Evolutionary conservation across 768 basidiomycete genomes (phyloP), one percentile per base, ranked within the genome.

Genomic region (Xerocomellus intermedius): DNA sequence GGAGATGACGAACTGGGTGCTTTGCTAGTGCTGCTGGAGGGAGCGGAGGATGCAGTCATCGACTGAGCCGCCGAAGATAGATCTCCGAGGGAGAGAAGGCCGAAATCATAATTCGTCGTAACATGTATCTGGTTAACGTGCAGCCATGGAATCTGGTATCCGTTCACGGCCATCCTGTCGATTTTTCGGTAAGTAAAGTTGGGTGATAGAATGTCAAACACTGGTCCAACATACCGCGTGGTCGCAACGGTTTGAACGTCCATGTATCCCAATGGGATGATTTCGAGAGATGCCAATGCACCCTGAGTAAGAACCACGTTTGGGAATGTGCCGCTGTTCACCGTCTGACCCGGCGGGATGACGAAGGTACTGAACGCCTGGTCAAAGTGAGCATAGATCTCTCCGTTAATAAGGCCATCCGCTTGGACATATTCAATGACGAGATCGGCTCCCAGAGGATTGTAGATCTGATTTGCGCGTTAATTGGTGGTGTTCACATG

Each of bases 61-160:
- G 63, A 62, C 48, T 59, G 58, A 30, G 50, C 60, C 13, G 51
- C 59, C 42, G 43, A 61, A 21, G 55, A 45, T 4, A 69, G 37
- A 54, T 70, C 68, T 16, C 10, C 52, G 2, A 60, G 42, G 22
- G 62, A 68, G 21, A 64, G 21, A 9, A 39, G 16, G 30, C 54
- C 58, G 24, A 58, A 19, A 24, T 61, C 49, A 57, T 86, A 88
- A 9, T 64, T 56, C 30, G 84, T 82, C 14, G 82, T 77, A 8
- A 87, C 84, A 42, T 65, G 60, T 38, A 67, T 69, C 66, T 87
- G 84, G 33, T 73, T 67, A 47, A 87, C 73, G 48, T 86, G 77
- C 56, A 88, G 68, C 85, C 84, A 88, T 12, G 87, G 86, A 41
- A 87, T 66, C 54, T 74, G 72, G 61, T 89, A 89, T 17, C 85